Conservation (phyloP, 2,329 filamentous ascomycete genomes). For the Nigrospora sphaerica region DNA sequence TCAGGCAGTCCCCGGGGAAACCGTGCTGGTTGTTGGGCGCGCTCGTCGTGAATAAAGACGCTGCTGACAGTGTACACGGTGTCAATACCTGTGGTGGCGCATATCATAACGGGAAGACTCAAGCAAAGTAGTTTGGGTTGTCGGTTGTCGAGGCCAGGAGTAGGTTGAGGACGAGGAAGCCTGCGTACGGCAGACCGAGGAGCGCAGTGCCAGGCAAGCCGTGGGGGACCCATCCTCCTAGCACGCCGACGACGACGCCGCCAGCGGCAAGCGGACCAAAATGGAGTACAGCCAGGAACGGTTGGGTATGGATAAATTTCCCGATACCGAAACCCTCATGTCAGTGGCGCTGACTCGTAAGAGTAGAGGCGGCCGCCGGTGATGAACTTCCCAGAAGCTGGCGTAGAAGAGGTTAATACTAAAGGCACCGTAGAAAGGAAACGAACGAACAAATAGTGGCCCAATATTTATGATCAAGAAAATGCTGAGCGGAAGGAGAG, state of each 20-base stretch:
- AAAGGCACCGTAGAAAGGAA: slow-evolving; percentile 60
- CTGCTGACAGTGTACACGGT: slow-evolving; percentile 66
- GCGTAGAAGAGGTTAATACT: slow-evolving; percentile 63
- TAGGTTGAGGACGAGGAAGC: slow-evolving; percentile 46
- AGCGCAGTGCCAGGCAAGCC: slow-evolving; percentile 53
- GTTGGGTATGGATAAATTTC: slow-evolving; percentile 44
- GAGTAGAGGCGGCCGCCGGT: not conserved
- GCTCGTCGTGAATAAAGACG: slow-evolving; percentile 68
- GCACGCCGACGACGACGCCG: slow-evolving; percentile 53
- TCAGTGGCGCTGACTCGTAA: slow-evolving; percentile 2
- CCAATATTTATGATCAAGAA: slow-evolving; percentile 62
- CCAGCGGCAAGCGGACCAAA: slow-evolving; percentile 59
- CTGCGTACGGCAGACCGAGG: slow-evolving; percentile 50
- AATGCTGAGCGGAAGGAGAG: slow-evolving; percentile 59
- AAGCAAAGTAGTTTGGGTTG: slow-evolving; percentile 58
- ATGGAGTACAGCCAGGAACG: slow-evolving; percentile 60
- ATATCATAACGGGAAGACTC: slow-evolving; percentile 64
- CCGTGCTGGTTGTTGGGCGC: slow-evolving; percentile 60
- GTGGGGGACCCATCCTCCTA: slow-evolving; percentile 58
- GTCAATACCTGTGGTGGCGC: slow-evolving; percentile 63
- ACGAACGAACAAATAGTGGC: slow-evolving; percentile 46
- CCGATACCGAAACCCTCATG: slow-evolving; percentile 38
- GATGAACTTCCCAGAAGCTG: slow-evolving; percentile 26
- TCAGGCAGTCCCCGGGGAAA: slow-evolving; percentile 61
- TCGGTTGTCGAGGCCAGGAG: slow-evolving; percentile 56